Evolutionary conservation across 257 asterid genomes (phyloP), one percentile per base, ranked within the genome.

Genomic region (Solanum peruvianum): DNA sequence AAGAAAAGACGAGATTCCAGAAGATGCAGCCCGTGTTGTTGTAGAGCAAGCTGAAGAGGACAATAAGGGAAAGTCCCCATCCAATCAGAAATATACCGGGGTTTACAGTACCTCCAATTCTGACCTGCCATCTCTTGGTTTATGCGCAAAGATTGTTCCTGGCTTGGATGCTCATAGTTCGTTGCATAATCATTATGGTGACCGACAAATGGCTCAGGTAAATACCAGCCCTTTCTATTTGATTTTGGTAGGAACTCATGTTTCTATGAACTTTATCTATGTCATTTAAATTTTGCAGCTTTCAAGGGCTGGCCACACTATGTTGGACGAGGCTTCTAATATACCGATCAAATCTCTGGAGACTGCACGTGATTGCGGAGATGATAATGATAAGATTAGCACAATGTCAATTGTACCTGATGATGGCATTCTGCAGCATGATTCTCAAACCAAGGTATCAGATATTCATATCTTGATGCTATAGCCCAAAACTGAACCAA

Each of bases 181-280:
- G 85, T 87, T 85, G 87, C 83, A 87, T 84, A 69, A 67, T 84
- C 91, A 83, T 80, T 82, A 84, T 87, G 88, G 66, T 81, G 87
- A 62, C 83, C 85, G 69, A 80, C 81, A 87, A 27, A 86, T 70
- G 58, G 73, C 88, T 84, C 91, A 90, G 92, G 96, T 92, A 72
- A 67, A 73, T 86, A 82, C 87, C 78, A 47, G 31, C 23, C 52
- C 47, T 31, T 49, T 81, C 41, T 58, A 42, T 37, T 85, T 85
- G 83, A 37, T 42, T 76, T 81, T 29, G 41, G 76, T 52, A 33
- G 62, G 72, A 58, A 25, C 41, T 64, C 31, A 41, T 15, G 64
- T 67, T n/a, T 33, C 45, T 49, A 67, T 85, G 82, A 67, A 58
- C 87, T 37, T 37, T 37, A 85, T 44, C 44, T 0, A 85, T 49